Conservation (phyloP, 345 rosid species). For the Adansonia digitata region DNA sequence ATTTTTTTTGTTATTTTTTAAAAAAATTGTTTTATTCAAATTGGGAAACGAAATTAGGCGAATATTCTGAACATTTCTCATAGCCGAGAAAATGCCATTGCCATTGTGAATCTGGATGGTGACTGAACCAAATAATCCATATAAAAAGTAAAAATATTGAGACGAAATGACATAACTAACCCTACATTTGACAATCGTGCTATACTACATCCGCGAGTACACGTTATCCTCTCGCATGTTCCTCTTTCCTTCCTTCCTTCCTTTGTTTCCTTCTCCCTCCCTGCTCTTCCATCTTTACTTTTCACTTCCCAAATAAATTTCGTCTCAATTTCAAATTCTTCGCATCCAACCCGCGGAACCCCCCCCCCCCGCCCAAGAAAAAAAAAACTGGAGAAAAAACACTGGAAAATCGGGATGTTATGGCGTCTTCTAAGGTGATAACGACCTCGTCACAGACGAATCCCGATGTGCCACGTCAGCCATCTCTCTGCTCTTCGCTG, state of each 20-base stretch:
- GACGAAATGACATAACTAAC: neutral
- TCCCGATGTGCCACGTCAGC: conserved; percentile 47
- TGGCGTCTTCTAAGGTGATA: conserved; percentile 43
- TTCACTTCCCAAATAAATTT: neutral
- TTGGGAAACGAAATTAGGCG: neutral
- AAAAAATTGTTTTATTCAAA: neutral
- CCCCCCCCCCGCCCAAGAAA: too few relatives aligned
- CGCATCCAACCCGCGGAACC: neutral
- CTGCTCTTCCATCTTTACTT: neutral
- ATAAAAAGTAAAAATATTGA: neutral
- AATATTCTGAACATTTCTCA: neutral
- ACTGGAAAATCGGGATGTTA: conserved; percentile 5
- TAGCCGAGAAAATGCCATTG: too few relatives aligned
- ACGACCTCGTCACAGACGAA: conserved; percentile 37
- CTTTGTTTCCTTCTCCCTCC: neutral
- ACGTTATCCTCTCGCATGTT: conserved; percentile 1
- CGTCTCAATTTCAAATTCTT: neutral
- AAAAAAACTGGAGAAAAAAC: neutral
- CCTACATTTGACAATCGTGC: neutral
- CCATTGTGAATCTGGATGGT: too few relatives aligned
- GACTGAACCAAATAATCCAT: neutral
- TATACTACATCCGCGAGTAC: neutral
- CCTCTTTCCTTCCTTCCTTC: too few relatives aligned
- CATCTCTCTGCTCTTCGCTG: conserved; percentile 34
- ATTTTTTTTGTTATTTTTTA: too few relatives aligned